Evolutionary conservation across 495 filamentous ascomycete species (phyloP).

Genomic region (Penicillium canariense): DNA sequence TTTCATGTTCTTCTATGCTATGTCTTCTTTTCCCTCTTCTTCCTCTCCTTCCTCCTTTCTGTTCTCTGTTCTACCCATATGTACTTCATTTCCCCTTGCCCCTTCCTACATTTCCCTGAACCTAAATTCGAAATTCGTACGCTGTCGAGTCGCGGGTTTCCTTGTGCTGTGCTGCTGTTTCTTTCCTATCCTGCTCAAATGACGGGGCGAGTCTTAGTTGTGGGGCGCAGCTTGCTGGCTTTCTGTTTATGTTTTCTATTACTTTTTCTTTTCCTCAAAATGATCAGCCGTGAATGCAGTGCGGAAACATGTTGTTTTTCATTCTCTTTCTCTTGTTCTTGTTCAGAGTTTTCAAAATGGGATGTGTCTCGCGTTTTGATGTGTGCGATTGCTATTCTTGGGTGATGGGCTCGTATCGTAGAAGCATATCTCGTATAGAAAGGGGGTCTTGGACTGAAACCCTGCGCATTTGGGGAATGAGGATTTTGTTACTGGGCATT

Average conservation of each 20-base stretch:
- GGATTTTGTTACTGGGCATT: no score
- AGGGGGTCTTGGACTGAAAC: no score
- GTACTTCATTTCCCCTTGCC: no score
- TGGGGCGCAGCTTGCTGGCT: slow-evolving; percentile 8
- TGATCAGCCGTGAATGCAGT: background rate
- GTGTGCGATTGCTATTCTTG: background rate
- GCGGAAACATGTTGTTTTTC: slow-evolving; percentile 6
- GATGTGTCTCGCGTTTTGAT: background rate
- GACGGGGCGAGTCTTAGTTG: background rate
- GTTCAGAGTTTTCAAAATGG: slow-evolving; percentile 6
- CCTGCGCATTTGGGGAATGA: no score
- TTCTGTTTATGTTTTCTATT: slow-evolving; percentile 2
- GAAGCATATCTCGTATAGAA: no score
- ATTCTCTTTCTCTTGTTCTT: background rate
- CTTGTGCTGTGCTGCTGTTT: no score
- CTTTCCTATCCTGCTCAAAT: background rate
- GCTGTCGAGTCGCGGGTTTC: no score
- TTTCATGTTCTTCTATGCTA: background rate
- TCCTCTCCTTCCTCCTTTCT: background rate
- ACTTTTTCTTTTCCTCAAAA: background rate
- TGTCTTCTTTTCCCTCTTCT: slow-evolving; percentile 1
- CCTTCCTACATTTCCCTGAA: no score
- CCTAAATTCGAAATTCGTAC: no score
- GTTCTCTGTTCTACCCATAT: background rate
- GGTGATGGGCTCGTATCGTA: background rate